Conservation (phyloP, 805 yeast genomes). For the Starmerella potacharoeniae region DNA sequence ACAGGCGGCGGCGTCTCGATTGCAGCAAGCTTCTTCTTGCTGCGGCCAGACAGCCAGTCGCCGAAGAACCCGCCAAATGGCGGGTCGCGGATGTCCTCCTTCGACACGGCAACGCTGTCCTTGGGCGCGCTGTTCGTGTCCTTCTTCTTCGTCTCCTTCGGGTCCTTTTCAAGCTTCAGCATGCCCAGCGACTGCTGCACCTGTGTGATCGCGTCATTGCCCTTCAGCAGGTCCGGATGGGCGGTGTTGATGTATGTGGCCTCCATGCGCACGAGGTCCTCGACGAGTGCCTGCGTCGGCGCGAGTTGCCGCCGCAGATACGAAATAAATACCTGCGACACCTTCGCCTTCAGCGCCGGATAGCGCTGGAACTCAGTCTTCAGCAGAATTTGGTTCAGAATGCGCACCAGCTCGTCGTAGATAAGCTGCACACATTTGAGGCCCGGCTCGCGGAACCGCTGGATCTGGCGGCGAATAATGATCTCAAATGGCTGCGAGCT, state of each 20-base stretch:
- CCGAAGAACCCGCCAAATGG: constrained; percentile 76
- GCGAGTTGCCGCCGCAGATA: constrained; percentile 66
- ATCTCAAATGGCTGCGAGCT: constrained; percentile 97
- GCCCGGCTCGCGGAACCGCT: constrained; percentile 88
- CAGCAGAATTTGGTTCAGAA: constrained; percentile 69
- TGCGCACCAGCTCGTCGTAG: constrained; percentile 89
- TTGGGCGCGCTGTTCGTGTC: constrained; percentile 15
- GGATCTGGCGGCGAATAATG: constrained; percentile 81
- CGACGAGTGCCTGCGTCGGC: constrained; percentile 80
- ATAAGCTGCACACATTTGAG: constrained; percentile 80
- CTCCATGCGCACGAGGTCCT: constrained; percentile 73
- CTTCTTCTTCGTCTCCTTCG: constrained; percentile 8
- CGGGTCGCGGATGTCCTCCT: constrained; percentile 34
- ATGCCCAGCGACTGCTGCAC: constrained; percentile 11
- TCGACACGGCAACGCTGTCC: constrained; percentile 23
- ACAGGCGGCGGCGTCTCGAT: constrained; percentile 97
- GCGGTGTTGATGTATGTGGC: constrained; percentile 94
- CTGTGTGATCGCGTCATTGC: constrained; percentile 74
- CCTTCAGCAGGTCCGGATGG: constrained; percentile 90
- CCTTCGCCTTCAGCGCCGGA: constrained; percentile 83
- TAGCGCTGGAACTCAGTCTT: constrained; percentile 78
- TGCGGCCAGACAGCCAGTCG: constrained; percentile 84
- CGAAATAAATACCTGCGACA: constrained; percentile 67
- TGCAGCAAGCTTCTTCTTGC: constrained; percentile 81
- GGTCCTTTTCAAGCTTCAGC: neutral